Evolutionary conservation across 192 early-diverging fungal species (phyloP).

Genomic region (Lobosporangium transversale): DNA sequence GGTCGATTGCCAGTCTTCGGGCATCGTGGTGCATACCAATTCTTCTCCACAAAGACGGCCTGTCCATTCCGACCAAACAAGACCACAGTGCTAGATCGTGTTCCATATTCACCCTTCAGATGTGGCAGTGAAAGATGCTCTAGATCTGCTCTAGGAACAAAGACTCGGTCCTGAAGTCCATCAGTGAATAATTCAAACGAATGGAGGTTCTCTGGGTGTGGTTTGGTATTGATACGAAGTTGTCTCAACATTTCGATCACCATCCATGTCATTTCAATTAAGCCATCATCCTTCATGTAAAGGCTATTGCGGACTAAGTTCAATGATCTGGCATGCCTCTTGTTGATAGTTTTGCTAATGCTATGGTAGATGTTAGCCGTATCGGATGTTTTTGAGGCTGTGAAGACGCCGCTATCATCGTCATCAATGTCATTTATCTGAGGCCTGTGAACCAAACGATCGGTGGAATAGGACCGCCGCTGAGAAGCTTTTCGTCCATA

Average conservation of each 20-base stretch:
- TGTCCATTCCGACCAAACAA: constrained; percentile 15
- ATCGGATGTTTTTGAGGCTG: background rate
- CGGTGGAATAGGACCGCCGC: no score
- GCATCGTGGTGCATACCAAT: constrained; percentile 9
- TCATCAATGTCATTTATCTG: background rate
- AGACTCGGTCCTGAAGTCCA: constrained; percentile 16
- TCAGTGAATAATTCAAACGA: background rate
- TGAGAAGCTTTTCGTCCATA: no score
- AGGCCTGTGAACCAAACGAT: no score
- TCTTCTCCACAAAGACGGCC: constrained; percentile 29
- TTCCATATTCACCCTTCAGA: constrained; percentile 14
- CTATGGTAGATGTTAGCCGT: background rate
- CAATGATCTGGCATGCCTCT: no score
- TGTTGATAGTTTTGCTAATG: no score
- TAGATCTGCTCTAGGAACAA: constrained; percentile 8
- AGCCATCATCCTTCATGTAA: background rate
- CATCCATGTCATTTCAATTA: constrained; percentile 25
- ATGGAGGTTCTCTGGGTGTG: background rate
- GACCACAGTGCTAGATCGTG: constrained; percentile 22
- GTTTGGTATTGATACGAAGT: constrained; percentile 3
- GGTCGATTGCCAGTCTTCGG: background rate
- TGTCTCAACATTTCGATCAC: constrained; percentile 24
- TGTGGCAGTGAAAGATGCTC: background rate
- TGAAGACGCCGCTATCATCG: background rate
- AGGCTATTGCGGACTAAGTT: background rate